Base-by-base conservation (phyloP, 208 protist genomes). In the Trypanosoma scelopori region DNA sequence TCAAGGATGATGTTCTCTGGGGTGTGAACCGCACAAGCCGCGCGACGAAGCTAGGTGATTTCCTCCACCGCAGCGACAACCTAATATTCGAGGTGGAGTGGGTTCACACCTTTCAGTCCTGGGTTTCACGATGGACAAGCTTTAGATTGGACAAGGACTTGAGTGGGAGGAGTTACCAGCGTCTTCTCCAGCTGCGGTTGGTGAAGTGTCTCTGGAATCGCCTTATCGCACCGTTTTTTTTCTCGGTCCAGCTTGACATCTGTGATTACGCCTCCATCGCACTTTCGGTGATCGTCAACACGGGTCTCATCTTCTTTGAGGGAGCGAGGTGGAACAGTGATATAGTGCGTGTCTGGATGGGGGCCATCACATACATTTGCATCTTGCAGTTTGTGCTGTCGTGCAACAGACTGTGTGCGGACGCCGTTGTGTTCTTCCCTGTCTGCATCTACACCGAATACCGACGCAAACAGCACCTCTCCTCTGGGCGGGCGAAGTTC, bases 81-180 rank as follows among this genome's bases (percentile, higher is more conserved):
- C 46, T 95, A 22, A 95, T 95, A 47, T 91, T 92, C 61, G 80
- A 86, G 53, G 82, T 95, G 2, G 86, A 93, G 76, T 70, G 76
- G 55, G 55, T 60, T 20, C 76, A 89, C 62, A 69, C 65, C 27
- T 88, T 94, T 52, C 63, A 78, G 32, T 42, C 70, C 20, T 57
- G 63, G 27, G 53, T 91, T 22, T 55, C 28, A 12, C 66, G 68
- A 15, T 89, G 73, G 58, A 91, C 82, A 20, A 81, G 81, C 12
- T 89, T 80, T 55, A 13, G 35, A 15, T 59, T 79, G 7, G 9
- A 37, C n/a, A 47, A 39, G 3, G 1, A 11, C 5, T 28, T 13
- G 9, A n/a, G 22, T 7, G 35, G 49, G 27, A 35, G 43, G 43
- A 39, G 46, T 28, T 32, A 5, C 5, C 28, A 35, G 46, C 16